Base-by-base conservation (phyloP, 2,329 filamentous ascomycete species). In the Cladosporium velox region DNA sequence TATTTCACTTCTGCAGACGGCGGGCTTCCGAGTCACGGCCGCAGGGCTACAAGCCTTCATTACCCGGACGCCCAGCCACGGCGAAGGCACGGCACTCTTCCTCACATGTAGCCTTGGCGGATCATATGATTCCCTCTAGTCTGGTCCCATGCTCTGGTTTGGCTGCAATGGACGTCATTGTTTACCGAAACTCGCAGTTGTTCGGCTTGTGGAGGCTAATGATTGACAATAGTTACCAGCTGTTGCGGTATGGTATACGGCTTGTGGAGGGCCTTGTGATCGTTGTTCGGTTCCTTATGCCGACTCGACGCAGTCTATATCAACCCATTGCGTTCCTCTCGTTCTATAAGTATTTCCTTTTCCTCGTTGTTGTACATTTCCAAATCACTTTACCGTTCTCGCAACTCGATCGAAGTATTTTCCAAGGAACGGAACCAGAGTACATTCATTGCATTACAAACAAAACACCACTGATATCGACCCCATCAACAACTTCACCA, bases 131-230 rank as follows among this genome's bases (percentile, higher is more conserved):
- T 55, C 51, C 35, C 5, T n/a, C 18, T 26, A 14, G 15, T 4
- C n/a, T 32, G 49, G 49, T 64, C 61, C 44, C 52, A 52, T 64
- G 61, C n/a, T 24, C 30, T 26, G 41, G 41, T n/a, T 15, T 47
- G 34, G 61, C 44, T 12, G 34, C 12, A 6, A 64, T 6, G 18
- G 34, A 64, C 61, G 61, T 64, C 61, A 64, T 64, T 47, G 34
- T 64, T 57, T 51, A 64, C 28, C 28, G 18, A 34, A 4, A 21
- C 5, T 64, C 51, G 34, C 30, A 30, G 18, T 14, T 32, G 5
- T 24, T 41, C 51, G 30, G 49, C 24, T 47, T 57, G 51, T 64
- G 61, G 61, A 57, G 51, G 55, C 24, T 51, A 34, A 28, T 64
- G 61, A 64, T 64, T 64, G 61, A 64, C 51, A 24, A 26, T 44